Base-by-base conservation (phyloP, 2,329 filamentous ascomycete genomes). In the Arthroderma sp. region DNA sequence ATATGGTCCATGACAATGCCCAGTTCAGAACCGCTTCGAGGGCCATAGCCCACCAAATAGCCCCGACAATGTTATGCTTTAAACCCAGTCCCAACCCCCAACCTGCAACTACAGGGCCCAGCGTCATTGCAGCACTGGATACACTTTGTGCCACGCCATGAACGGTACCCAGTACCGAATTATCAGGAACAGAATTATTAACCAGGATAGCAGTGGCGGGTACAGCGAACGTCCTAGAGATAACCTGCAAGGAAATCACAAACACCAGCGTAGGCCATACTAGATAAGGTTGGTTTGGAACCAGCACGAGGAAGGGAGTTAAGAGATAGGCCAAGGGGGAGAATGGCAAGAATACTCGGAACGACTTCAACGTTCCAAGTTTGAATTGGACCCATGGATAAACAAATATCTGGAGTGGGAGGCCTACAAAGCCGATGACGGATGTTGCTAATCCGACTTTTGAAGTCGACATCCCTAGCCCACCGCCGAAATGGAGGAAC, bases 361-460 rank as follows among this genome's bases (percentile, higher is more conserved):
- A 86, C 37, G 78, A 80, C 4, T 69, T 68, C 43, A 87, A 64
- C 1, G 82, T 82, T 31, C 84, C 85, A 1, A 86, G 71, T 2
- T 73, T 73, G 1, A 71, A 66, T 39, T 83, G 83, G 11, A 86
- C 65, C 29, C 65, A 64, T 1, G 84, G 83, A 57, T 88, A 89
- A 6, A 86, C 64, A 41, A 83, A 69, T 22, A 86, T 72, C 58
- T 86, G 82, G 38, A 91, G 68, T 0, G 71, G 66, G 33, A 91
- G 81, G n/a, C 86, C 86, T 37, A 89, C 78, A 40, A 76, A 64
- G 6, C 85, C 86, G 10, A 91, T 73, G 42, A 83, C 79, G 2
- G 84, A 79, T 67, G 88, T 86, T 4, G 83, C 82, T 37, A 84
- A 66, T n/a, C 85, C 85, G 30, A 91, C 82, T 2, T 76, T 74